A percentile compares a stretch with the other conserved stretches of the same genome.
These are phyloP conservation scores for Dillenia suffruticosa DNA, from an alignment of 164 flowering plant species.

Conservation along the genomic window DNA sequence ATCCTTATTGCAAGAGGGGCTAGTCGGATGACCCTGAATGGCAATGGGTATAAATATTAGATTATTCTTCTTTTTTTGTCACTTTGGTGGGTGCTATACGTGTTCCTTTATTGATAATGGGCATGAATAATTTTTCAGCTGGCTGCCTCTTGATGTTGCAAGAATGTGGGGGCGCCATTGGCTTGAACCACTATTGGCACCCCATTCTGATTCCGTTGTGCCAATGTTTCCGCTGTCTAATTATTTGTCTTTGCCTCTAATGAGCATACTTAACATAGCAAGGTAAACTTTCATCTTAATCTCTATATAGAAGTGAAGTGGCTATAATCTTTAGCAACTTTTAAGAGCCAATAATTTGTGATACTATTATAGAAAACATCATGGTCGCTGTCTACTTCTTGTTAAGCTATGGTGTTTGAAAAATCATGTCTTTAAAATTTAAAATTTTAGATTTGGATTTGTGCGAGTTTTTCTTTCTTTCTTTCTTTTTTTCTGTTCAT, in stretches of 20 bases:
- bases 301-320: not conserved
- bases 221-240: conserved; percentile 74
- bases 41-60: conserved; percentile 71
- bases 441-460: too few species aligned
- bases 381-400: too few species aligned
- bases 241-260: conserved; percentile 76
- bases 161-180: conserved; percentile 95
- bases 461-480: too few species aligned
- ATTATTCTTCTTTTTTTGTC: conserved; percentile 2
- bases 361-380: too few species aligned
- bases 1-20: conserved; percentile 92
- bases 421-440: too few species aligned
- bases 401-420: too few species aligned
- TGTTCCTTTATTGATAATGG: not conserved
- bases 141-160: conserved; percentile 94
- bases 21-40: conserved; percentile 67
- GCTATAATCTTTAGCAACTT: not conserved
- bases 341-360: too few species aligned
- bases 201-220: conserved; percentile 54
- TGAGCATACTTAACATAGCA: conserved; percentile 85
- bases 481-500: too few species aligned
- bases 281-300: conserved; percentile 41
- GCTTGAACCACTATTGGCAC: conserved; percentile 80
- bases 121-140: conserved; percentile 35
- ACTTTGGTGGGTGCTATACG: not conserved